Evolutionary conservation across 2,329 filamentous ascomycete species (phyloP), one percentile per base, ranked within the genome.

Genomic region (Ophiostoma perfectum): DNA sequence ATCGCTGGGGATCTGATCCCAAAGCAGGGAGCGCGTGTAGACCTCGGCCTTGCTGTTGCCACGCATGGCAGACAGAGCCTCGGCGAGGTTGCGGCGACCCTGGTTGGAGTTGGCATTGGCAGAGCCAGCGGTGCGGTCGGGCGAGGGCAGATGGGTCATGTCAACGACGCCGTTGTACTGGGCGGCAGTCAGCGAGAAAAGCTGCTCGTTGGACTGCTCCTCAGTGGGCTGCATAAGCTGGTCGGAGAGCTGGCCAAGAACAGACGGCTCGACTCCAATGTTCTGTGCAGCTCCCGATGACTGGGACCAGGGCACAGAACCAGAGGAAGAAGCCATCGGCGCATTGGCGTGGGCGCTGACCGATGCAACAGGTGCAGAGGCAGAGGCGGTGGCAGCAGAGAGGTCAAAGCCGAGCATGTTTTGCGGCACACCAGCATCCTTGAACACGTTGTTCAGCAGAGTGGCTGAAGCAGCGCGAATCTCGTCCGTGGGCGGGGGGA

Each of bases 1-100:
- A 72, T 98, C 93, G 74, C 88, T 86, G 14, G 95, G 93, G 74
- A 98, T 93, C 78, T 93, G 91, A 75, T 97, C 93, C 92, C 92
- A 97, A 69, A 98, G 87, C 71, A 98, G 84, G 71, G 92, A 96
- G 69, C 94, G 87, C 45, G 93, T 96, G 80, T 97, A 97, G 58
- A 97, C 91, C 75, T 97, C 93, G 69, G 93, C 91, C 79, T 92
- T 92, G 75, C 83, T 86, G 74, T 83, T 83, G 74, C 84, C 86
- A 73, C 92, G 88, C 87, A 97, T 92, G 63, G 86, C 88, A 66
- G 90, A 88, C 64, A 97, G 85, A 7, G 92, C 89, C 73, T 96
- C 90, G 62, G 90, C 90, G 64, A 95, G 85, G 77, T 91, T 93
- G 75, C 88, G 86, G 72, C 90, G 88, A 74, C 87, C 85, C 74